These are phyloP conservation scores for Eudorina sp. DNA, from an alignment of 139 green algal species.

Conservation along the genomic window DNA sequence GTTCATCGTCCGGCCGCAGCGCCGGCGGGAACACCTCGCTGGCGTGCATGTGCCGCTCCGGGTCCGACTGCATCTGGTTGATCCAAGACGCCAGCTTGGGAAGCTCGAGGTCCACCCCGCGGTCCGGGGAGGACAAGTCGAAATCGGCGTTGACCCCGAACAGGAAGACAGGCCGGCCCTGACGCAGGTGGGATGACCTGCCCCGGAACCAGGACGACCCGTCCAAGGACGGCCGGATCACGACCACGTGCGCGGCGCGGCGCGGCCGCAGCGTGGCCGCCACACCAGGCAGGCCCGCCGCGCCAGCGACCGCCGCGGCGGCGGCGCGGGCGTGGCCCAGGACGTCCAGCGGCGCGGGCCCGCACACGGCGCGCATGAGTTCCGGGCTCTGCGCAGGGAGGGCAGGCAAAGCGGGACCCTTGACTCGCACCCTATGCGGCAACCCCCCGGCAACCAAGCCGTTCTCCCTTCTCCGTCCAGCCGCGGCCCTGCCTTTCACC, in stretches of 20 bases:
- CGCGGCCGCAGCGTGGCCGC: background rate
- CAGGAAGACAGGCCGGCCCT: constrained; percentile 6
- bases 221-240: background rate
- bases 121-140: background rate
- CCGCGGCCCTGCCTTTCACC: too few species aligned
- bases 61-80: background rate
- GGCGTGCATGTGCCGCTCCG: background rate
- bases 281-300: background rate
- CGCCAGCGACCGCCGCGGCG: background rate
- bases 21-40: constrained; percentile 19
- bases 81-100: constrained; percentile 20
- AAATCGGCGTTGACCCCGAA: constrained; percentile 17
- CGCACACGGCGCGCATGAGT: background rate
- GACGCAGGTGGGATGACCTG: background rate
- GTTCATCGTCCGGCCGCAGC: constrained; percentile 14
- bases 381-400: constrained; percentile 16
- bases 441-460: too few species aligned
- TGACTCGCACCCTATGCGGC: too few species aligned
- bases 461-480: too few species aligned
- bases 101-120: background rate
- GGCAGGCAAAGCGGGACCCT: too few species aligned
- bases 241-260: background rate
- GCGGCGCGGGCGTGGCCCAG: background rate
- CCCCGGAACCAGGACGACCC: constrained; percentile 11
- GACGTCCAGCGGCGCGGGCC: background rate